Evolutionary conservation across 805 yeast genomes (phyloP).

Genomic region (Jamesozyma spencerorum): DNA sequence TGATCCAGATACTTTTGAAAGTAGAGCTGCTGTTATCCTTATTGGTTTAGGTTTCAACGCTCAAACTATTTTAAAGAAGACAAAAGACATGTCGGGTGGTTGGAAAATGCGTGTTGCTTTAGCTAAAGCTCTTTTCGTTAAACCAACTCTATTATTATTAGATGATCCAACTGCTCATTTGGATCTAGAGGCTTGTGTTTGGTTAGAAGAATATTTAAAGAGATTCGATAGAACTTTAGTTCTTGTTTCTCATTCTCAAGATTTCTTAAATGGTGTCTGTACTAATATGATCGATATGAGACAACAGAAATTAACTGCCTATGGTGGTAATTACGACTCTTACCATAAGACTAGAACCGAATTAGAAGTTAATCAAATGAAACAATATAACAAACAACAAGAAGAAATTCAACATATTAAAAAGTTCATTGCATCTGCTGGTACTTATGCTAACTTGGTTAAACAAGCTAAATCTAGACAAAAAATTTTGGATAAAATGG

Average conservation of each 20-base stretch:
- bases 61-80: conserved; percentile 78
- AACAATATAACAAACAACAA: conserved; percentile 93
- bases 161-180: conserved; percentile 99
- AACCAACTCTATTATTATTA: conserved; percentile 86
- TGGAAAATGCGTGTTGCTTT: conserved; percentile 99
- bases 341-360: conserved; percentile 91
- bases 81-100: conserved; percentile 99
- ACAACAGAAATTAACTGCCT: conserved; percentile 57
- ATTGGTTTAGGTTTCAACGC: conserved; percentile 95
- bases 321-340: conserved; percentile 98
- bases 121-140: conserved; percentile 94
- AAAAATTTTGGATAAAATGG: conserved; percentile 99
- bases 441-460: conserved; percentile 98
- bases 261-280: conserved; percentile 98
- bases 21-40: conserved; percentile 90
- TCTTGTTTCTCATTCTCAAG: conserved; percentile 95
- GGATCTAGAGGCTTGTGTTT: conserved; percentile 98
- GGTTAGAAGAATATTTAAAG: conserved; percentile 97
- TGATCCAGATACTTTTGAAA: conserved; percentile 94
- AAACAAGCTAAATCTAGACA: conserved; percentile 98
- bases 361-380: conserved; percentile 94
- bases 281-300: conserved; percentile 98
- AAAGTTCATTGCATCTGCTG: conserved; percentile 98
- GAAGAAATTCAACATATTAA: conserved; percentile 97
- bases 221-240: conserved; percentile 89